A percentile compares a stretch with the other conserved stretches of the same genome.
phyloP scores from a whole-genome alignment of 1,284 basidiomycete species.

The Clitocybe nebularis region DNA sequence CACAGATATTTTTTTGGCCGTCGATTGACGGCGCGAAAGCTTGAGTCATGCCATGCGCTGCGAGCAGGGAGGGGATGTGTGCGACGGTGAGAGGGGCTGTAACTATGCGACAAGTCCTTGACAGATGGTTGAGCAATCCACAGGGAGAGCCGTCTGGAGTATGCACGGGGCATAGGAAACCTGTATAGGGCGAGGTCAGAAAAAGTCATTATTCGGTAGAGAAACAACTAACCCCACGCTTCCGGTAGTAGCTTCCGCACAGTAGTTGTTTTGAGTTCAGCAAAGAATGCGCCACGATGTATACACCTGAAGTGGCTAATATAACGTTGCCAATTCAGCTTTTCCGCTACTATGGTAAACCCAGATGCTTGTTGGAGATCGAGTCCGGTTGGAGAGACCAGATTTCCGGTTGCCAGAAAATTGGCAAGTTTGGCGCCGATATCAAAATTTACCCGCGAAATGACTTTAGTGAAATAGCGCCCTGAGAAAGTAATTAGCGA shows the following conservation, averaged over 20 bases:
- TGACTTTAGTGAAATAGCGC: constrained; percentile 78
- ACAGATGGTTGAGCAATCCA: constrained; percentile 96
- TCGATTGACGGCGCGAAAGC: constrained; percentile 77
- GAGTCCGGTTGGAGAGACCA: constrained; percentile 92
- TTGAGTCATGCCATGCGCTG: constrained; percentile 93
- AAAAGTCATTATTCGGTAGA: neutral
- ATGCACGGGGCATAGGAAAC: constrained; percentile 98
- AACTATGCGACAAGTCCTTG: constrained; percentile 90
- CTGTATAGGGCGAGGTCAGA: constrained; percentile 32
- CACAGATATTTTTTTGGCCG: constrained; percentile 77
- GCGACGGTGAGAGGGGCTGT: constrained; percentile 75
- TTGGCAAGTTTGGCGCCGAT: constrained; percentile 88
- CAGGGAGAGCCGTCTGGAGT: constrained; percentile 98
- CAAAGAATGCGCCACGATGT: constrained; percentile 99
- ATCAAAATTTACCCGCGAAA: constrained; percentile 85
- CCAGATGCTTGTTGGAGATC: constrained; percentile 97
- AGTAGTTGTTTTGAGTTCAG: constrained; percentile 97
- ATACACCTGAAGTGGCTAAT: constrained; percentile 98
- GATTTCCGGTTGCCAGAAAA: constrained; percentile 97
- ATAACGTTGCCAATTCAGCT: constrained; percentile 98
- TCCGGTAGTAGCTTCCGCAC: constrained; percentile 97
- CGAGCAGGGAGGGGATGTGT: constrained; percentile 81
- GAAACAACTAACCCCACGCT: constrained; percentile 78
- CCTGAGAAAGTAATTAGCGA: constrained; percentile 38
- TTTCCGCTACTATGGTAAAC: constrained; percentile 98